A percentile compares a stretch with the other conserved stretches of the same genome.
Conservation (phyloP, 148 eudicot species). For the Cornus florida region DNA sequence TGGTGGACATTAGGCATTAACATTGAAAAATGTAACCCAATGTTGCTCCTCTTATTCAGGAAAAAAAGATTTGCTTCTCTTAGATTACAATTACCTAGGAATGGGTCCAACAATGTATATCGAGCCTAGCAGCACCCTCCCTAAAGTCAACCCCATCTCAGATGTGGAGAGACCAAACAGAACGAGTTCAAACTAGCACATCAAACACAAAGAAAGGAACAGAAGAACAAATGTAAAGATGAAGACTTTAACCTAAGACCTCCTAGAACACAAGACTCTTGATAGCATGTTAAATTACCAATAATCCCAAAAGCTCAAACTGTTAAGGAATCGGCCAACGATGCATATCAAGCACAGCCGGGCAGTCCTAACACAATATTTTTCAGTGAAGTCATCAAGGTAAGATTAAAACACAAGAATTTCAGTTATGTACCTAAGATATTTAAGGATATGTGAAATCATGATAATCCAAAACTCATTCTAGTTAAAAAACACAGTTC, state of each 20-base stretch:
- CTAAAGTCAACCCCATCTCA: neutral
- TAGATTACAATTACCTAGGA: neutral
- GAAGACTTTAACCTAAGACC: neutral
- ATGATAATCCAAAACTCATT: neutral
- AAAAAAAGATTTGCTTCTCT: too few species aligned
- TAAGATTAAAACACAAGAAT: neutral
- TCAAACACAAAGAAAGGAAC: too few species aligned
- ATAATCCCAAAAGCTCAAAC: neutral
- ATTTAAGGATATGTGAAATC: neutral
- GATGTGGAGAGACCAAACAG: neutral
- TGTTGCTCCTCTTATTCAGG: too few species aligned
- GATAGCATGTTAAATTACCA: neutral
- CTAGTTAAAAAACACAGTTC: neutral
- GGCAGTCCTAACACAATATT: neutral
- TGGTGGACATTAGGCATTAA: too few species aligned
- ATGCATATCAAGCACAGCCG: neutral
- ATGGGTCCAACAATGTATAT: neutral
- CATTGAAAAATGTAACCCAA: too few species aligned
- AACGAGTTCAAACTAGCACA: neutral
- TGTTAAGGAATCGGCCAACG: neutral
- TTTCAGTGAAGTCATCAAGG: constrained; percentile 7
- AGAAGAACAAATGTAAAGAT: neutral
- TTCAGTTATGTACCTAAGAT: neutral
- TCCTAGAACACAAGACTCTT: neutral
- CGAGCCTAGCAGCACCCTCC: neutral